Base-by-base conservation (phyloP, 345 rosid genomes). In the Bruguiera gymnorhiza region DNA sequence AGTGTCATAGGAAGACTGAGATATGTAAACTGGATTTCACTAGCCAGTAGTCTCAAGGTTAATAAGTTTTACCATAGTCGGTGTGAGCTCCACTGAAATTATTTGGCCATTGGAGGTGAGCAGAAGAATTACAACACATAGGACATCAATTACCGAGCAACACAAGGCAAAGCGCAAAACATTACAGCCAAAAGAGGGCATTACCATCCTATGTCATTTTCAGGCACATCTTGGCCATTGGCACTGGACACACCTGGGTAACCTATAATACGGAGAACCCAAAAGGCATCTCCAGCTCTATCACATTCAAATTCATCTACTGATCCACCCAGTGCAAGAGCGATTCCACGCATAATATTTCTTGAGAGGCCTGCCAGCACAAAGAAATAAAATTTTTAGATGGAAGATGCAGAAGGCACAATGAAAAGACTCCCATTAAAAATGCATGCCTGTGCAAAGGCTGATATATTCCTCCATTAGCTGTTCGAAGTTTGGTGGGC, bases 171-270 rank as follows among this genome's bases (percentile, higher is more conserved):
- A 43, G 27, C 3, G 24, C 70, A 56, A 34, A 27, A 64, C 15
- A 53, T 15, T 71, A 43, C 6, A 61, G 29, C 51, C 73, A 48
- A 69, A 46, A 26, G 64, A 69, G 48, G 57, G 66, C 36, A 61
- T 75, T 87, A 92, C 98, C 98, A 92, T 86, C 98, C 98, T 62
- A 84, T 60, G 67, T 87, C 90, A 65, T 87, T 85, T 72, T 82
- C 79, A 1, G 75, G 72, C 36, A 54, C 65, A 59, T 70, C 78
- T 53, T 65, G 75, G 57, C 46, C 83, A 72, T 70, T 80, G 52
- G 78, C 82, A 61, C 39, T 36, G 21, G 83, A 68, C 62, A 70
- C 70, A 31, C 81, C 91, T 3, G 98, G 95, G 72, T 91, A 94
- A 46, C 98, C 90, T 73, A 91, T 85, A 61, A 91, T 83, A 36